A percentile compares a stretch with the other conserved stretches of the same genome.
Evolutionary conservation across 2,329 filamentous ascomycete species (phyloP).

Genomic region (Fusarium stilboides): DNA sequence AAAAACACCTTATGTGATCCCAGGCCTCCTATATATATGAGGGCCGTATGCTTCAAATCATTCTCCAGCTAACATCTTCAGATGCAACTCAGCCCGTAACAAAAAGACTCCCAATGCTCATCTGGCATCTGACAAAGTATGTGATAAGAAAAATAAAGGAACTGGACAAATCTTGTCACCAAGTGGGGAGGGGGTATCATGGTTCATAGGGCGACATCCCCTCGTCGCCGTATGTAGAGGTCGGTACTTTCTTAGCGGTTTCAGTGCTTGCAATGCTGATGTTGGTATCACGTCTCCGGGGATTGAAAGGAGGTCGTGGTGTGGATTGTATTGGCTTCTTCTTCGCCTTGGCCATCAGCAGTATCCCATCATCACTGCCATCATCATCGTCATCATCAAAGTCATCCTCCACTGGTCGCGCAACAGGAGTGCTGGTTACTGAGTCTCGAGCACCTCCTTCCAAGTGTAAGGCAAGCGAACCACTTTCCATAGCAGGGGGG

Average conservation of each 20-base stretch:
- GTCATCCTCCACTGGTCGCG: constrained; percentile 57
- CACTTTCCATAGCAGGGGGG: constrained; percentile 53
- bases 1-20: constrained; percentile 31
- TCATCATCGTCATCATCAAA: constrained; percentile 64
- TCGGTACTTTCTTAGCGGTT: constrained; percentile 71
- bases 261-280: constrained; percentile 74
- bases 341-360: constrained; percentile 68
- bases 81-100: constrained; percentile 36
- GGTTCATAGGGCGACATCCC: constrained; percentile 46
- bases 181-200: constrained; percentile 47
- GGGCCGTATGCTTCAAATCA: constrained; percentile 34
- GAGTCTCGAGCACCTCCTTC: constrained; percentile 41
- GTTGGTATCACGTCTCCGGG: constrained; percentile 71
- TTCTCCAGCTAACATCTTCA: constrained; percentile 37
- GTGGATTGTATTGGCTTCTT: constrained; percentile 56
- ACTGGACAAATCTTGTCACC: constrained; percentile 34
- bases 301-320: constrained; percentile 52
- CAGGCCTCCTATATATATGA: constrained; percentile 16
- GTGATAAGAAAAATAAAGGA: constrained; percentile 32
- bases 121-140: constrained; percentile 39
- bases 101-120: constrained; percentile 33
- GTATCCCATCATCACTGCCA: constrained; percentile 69
- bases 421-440: constrained; percentile 49
- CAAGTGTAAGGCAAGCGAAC: constrained; percentile 52
- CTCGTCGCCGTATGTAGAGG: constrained; percentile 55